Evolutionary conservation across 129 eudicot species (phyloP).

Genomic region (Cynara cardunculus): DNA sequence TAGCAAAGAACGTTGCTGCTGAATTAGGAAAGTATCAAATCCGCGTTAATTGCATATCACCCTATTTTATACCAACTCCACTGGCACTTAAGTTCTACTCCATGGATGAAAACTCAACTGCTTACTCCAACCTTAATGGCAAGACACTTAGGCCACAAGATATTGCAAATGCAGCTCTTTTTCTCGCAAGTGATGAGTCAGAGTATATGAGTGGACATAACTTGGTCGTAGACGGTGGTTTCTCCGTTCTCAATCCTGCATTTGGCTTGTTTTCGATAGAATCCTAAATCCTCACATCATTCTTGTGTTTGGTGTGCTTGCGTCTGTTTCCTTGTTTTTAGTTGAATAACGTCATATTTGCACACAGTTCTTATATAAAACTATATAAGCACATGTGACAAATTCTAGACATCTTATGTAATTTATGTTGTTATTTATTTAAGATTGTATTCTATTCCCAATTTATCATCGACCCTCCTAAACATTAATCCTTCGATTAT

Average conservation of each 20-base stretch:
- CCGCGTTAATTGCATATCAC: conserved; percentile 47
- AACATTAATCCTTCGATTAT: background rate
- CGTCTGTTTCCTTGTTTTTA: too few species aligned
- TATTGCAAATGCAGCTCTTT: conserved; percentile 39
- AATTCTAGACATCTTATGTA: background rate
- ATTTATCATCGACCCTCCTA: background rate
- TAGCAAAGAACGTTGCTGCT: conserved; percentile 33
- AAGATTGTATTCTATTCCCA: background rate
- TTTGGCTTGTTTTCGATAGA: conserved; percentile 21
- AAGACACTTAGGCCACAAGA: conserved; percentile 26
- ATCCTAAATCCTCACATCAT: background rate
- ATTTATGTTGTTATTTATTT: background rate
- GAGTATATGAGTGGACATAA: conserved; percentile 46
- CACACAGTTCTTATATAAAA: too few species aligned
- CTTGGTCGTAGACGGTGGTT: conserved; percentile 48
- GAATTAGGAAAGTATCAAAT: conserved; percentile 41
- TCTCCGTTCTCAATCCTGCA: conserved; percentile 19
- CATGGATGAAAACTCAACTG: conserved; percentile 15
- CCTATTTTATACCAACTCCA: conserved; percentile 25
- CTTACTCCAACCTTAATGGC: conserved; percentile 35
- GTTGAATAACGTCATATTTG: background rate
- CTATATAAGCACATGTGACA: background rate
- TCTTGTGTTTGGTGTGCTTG: background rate
- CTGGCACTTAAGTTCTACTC: conserved; percentile 1
- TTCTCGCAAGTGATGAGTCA: conserved; percentile 50